These are phyloP conservation scores for Cercospora sp. DNA, from an alignment of 2,329 filamentous ascomycete species.

Conservation along the genomic window DNA sequence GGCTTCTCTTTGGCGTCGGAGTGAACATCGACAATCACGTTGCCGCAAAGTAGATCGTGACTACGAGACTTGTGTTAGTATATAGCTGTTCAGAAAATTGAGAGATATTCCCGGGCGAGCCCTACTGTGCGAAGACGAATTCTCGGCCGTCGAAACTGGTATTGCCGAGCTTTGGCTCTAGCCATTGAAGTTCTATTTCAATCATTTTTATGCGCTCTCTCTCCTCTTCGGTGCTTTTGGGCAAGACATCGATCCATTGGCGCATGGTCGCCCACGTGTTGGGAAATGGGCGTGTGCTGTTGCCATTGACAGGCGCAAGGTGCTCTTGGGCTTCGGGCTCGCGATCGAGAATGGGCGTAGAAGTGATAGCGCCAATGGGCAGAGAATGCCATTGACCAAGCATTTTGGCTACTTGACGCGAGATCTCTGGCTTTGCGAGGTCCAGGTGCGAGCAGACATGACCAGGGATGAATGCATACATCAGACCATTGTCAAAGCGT, in stretches of 20 bases:
- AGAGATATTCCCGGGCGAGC: not conserved
- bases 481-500: conserved; percentile 91
- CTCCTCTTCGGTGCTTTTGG: conserved; percentile 69
- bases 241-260: conserved; percentile 89
- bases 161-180: conserved; percentile 64
- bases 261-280: conserved; percentile 96
- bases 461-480: conserved; percentile 88
- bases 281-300: conserved; percentile 67
- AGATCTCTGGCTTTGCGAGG: conserved; percentile 72
- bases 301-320: conserved; percentile 28
- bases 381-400: conserved; percentile 87
- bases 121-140: conserved; percentile 79
- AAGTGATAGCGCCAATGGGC: conserved; percentile 55
- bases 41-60: conserved; percentile 93
- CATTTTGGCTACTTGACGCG: conserved; percentile 77
- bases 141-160: conserved; percentile 74
- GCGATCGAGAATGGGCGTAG: conserved; percentile 35
- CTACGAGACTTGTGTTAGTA: not conserved
- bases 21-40: conserved; percentile 73
- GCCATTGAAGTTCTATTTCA: conserved; percentile 74
- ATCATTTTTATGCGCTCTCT: conserved; percentile 65
- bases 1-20: conserved; percentile 30
- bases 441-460: conserved; percentile 78
- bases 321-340: conserved; percentile 27
- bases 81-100: not conserved